These are phyloP conservation scores for Lentithecium fluviatile DNA, from an alignment of 495 filamentous ascomycete species.

Conservation along the genomic window DNA sequence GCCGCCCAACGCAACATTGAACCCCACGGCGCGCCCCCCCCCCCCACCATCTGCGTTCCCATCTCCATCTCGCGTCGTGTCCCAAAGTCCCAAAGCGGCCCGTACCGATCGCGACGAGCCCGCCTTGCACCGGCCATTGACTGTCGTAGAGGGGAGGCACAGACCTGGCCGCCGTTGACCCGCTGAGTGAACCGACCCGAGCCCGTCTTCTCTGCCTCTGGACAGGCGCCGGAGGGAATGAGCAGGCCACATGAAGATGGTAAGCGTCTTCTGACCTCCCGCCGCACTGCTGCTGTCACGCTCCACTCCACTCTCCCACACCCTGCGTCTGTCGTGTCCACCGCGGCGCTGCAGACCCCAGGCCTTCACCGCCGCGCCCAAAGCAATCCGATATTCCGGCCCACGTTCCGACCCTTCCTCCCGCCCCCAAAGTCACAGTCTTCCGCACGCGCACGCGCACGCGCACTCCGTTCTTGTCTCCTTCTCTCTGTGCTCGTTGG, in stretches of 20 bases:
- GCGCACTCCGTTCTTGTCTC: background rate
- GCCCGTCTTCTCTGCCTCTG: constrained; percentile 16
- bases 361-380: constrained; percentile 15
- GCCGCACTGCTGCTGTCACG: background rate
- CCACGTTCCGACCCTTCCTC: background rate
- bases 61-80: too few relatives aligned
- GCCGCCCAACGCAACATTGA: background rate
- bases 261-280: constrained; percentile 25
- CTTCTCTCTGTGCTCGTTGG: background rate
- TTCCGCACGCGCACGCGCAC: background rate
- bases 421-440: background rate
- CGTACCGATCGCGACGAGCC: background rate
- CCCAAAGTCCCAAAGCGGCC: too few relatives aligned
- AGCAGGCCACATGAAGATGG: constrained; percentile 37
- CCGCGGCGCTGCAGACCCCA: background rate
- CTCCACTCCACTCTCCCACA: constrained; percentile 5
- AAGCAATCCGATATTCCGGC: constrained; percentile 3
- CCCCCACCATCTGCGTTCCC: background rate
- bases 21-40: background rate
- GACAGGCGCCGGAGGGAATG: constrained; percentile 28
- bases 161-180: constrained; percentile 3
- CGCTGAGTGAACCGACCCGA: constrained; percentile 9
- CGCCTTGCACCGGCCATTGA: background rate
- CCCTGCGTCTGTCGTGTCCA: background rate
- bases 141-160: background rate